A percentile compares a stretch with the other conserved stretches of the same genome.
phyloP scores from a whole-genome alignment of 371 early-diverging fungal species.

The Actinomucor elegans region DNA sequence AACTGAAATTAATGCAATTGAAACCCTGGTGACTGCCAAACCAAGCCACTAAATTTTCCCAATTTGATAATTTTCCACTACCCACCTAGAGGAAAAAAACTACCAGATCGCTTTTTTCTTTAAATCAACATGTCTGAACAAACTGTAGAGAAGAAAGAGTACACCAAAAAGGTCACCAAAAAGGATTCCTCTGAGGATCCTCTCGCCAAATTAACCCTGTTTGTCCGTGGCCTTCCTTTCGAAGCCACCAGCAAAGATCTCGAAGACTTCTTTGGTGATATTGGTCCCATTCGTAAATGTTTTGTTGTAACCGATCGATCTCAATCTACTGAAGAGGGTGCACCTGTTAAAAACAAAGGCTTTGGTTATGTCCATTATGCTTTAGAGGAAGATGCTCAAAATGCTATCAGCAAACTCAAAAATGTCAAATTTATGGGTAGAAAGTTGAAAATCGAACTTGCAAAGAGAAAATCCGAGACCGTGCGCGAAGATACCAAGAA shows the following conservation, averaged over 20 bases:
- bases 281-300: constrained; percentile 89
- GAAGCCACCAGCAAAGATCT: constrained; percentile 79
- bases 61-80: too few relatives aligned
- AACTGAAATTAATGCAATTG: too few relatives aligned
- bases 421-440: constrained; percentile 66
- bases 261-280: constrained; percentile 83
- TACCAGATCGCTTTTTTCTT: neutral
- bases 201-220: constrained; percentile 69
- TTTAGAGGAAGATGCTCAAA: constrained; percentile 83
- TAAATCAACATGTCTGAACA: constrained; percentile 19
- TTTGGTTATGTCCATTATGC: constrained; percentile 92
- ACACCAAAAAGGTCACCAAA: constrained; percentile 4
- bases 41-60: too few relatives aligned
- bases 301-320: constrained; percentile 75
- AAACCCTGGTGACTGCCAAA: too few relatives aligned
- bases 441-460: constrained; percentile 76
- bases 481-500: constrained; percentile 21
- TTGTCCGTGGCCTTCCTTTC: constrained; percentile 84
- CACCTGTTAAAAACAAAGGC: constrained; percentile 67
- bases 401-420: constrained; percentile 73
- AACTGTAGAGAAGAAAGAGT: neutral
- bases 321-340: constrained; percentile 24
- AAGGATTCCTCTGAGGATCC: constrained; percentile 11
- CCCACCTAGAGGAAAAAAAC: too few relatives aligned
- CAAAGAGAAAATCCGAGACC: constrained; percentile 44